Percentiles rank a stretch among this genome's conserved stretches.
These are phyloP conservation scores for Rhododendron mucronatum DNA, from an alignment of 148 eudicot genomes.

Conservation along the genomic window DNA sequence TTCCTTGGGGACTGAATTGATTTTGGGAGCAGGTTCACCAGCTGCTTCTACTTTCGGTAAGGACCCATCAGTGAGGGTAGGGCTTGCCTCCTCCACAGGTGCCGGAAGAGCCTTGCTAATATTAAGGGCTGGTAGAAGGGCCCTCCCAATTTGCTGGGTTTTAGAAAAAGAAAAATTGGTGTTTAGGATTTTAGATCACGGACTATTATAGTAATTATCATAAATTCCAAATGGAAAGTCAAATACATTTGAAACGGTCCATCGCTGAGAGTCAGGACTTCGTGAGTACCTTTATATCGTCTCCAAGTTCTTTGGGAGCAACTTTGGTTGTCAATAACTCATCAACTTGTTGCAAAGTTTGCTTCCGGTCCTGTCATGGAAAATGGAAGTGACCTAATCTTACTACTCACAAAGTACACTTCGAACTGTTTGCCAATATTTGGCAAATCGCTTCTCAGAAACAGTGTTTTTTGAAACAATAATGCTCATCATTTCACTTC, in stretches of 20 bases:
- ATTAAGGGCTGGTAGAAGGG: slow-evolving; percentile 53
- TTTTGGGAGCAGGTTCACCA: slow-evolving; percentile 39
- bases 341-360: slow-evolving; percentile 63
- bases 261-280: background rate
- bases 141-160: slow-evolving; percentile 79
- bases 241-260: background rate
- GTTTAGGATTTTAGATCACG: slow-evolving; percentile 2
- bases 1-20: slow-evolving; percentile 45
- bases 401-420: background rate
- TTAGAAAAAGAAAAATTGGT: background rate
- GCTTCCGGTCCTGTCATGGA: slow-evolving; percentile 72
- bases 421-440: background rate
- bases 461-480: background rate
- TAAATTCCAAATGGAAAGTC: background rate
- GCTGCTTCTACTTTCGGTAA: slow-evolving; percentile 39
- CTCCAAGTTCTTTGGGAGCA: slow-evolving; percentile 76
- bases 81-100: slow-evolving; percentile 48
- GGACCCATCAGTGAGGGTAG: slow-evolving; percentile 17
- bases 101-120: slow-evolving; percentile 66
- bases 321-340: slow-evolving; percentile 65
- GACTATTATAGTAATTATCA: background rate
- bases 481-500: background rate
- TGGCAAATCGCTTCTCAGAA: background rate
- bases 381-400: background rate
- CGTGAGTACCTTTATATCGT: slow-evolving; percentile 66